Conservation (phyloP, 495 filamentous ascomycete species). For the Cetradonia linearis region DNA sequence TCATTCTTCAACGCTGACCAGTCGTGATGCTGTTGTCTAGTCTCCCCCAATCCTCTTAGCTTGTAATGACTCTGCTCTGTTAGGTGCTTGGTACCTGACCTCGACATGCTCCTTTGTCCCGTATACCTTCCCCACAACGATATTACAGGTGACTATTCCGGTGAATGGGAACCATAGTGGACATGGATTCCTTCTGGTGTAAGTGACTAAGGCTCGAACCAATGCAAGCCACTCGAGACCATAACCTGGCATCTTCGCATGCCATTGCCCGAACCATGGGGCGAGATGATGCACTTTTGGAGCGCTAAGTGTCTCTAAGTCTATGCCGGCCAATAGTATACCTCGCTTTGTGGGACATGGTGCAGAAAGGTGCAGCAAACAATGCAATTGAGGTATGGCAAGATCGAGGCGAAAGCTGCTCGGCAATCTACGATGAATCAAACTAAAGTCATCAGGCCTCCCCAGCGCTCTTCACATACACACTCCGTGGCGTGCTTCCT, state of each 20-base stretch:
- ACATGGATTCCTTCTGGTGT: conserved; percentile 10
- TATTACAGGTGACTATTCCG: too few species aligned
- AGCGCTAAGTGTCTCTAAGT: neutral
- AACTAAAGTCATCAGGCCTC: neutral
- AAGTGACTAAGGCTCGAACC: conserved; percentile 8
- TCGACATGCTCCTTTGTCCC: too few species aligned
- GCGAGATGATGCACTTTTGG: neutral
- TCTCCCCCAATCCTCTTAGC: too few species aligned
- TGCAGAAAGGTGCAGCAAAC: conserved; percentile 5
- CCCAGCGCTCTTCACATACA: neutral
- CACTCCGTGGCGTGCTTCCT: neutral
- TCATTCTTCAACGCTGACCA: too few species aligned
- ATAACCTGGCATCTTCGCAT: conserved; percentile 15
- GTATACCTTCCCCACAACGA: too few species aligned
- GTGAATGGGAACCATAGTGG: conserved; percentile 3
- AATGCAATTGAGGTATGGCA: conserved; percentile 10
- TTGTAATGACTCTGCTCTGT: too few species aligned
- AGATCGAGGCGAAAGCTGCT: conserved; percentile 14
- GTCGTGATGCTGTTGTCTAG: too few species aligned
- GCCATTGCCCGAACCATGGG: conserved; percentile 12
- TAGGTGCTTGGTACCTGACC: too few species aligned
- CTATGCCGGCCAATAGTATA: conserved; percentile 15
- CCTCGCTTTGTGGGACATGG: conserved; percentile 9
- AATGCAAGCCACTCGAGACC: conserved; percentile 17
- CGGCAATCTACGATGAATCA: conserved; percentile 16